These are phyloP conservation scores for Reutealis trisperma DNA, from an alignment of 345 rosid genomes.

Conservation along the genomic window DNA sequence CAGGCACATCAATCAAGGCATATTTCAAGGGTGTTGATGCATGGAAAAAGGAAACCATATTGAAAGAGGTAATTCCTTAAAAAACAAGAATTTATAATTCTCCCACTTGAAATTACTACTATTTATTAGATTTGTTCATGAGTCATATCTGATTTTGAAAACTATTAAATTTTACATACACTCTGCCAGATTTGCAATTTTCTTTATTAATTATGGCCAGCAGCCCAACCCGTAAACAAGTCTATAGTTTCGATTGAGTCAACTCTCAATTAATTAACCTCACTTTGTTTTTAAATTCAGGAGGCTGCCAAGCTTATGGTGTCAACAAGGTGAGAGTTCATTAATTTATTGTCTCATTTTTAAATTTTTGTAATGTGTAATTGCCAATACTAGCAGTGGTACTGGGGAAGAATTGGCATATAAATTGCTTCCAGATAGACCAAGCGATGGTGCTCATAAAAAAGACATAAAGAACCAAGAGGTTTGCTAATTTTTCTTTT, in stretches of 20 bases:
- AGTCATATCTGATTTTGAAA: no score
- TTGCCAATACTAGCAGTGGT: no score
- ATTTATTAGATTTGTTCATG: no score
- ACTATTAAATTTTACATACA: no score
- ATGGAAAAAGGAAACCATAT: conserved; percentile 52
- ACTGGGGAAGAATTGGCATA: conserved; percentile 25
- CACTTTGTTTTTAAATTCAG: conserved; percentile 21
- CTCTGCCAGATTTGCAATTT: no score
- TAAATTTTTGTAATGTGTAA: no score
- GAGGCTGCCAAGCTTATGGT: conserved; percentile 30
- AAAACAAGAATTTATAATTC: no score
- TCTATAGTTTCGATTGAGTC: no score
- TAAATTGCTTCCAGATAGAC: conserved; percentile 21
- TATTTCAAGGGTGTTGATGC: conserved; percentile 51
- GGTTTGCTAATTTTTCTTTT: conserved; percentile 9
- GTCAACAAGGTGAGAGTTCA: conserved; percentile 18
- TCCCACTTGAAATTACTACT: no score
- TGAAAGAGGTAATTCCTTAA: conserved; percentile 23
- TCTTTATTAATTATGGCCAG: no score
- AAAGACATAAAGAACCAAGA: conserved; percentile 1
- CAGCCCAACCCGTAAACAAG: no score
- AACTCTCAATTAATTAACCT: neutral
- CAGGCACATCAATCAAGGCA: conserved; percentile 46
- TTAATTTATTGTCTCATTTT: no score
- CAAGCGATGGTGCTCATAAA: neutral